Percentiles rank a stretch among this genome's conserved stretches.
Conservation (phyloP, 2,329 filamentous ascomycete species). For the Dryadomyces sulphureus region DNA sequence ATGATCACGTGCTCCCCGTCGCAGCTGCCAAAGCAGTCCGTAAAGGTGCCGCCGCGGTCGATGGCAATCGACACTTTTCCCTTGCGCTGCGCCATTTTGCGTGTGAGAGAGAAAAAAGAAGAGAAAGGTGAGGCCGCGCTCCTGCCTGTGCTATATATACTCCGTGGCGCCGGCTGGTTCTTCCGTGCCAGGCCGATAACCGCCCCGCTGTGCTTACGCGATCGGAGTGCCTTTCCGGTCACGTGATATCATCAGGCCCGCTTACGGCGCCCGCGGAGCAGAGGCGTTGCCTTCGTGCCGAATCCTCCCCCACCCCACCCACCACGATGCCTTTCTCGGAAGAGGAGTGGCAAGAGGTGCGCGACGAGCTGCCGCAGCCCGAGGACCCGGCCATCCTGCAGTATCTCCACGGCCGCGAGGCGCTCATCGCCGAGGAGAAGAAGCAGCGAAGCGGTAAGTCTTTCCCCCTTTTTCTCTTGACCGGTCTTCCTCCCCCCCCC, state of each 20-base stretch:
- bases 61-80: constrained; percentile 43
- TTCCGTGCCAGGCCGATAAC: no score
- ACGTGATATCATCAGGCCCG: no score
- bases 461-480: not conserved
- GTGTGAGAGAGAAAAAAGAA: no score
- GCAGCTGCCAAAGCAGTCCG: constrained; percentile 65
- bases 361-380: constrained; percentile 37
- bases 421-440: constrained; percentile 67
- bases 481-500: constrained; percentile 12
- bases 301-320: not conserved
- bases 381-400: constrained; percentile 68
- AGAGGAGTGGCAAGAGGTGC: constrained; percentile 44
- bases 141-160: no score
- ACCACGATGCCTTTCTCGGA: constrained; percentile 18
- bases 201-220: no score
- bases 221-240: no score
- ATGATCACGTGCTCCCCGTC: constrained; percentile 48
- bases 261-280: no score
- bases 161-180: no score
- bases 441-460: constrained; percentile 61
- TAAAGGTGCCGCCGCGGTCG: constrained; percentile 72
- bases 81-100: constrained; percentile 84
- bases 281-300: not conserved
- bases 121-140: not conserved
- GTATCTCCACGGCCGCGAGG: constrained; percentile 62